Conservation (phyloP, 106 monocot species). For the Dioscorea alata region DNA sequence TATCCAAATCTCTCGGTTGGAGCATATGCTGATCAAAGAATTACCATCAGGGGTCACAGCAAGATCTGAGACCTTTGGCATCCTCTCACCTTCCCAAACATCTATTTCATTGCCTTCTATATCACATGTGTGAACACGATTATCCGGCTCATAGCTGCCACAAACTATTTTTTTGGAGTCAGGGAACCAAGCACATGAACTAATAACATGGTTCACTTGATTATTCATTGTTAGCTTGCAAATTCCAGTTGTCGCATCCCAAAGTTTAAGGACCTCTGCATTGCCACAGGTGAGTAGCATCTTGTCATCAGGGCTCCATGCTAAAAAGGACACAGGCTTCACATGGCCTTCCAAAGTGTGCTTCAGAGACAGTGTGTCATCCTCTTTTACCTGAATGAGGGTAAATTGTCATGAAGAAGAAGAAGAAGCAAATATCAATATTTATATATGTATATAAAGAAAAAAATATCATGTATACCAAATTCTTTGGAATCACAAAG, state of each 20-base stretch:
- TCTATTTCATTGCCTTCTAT: constrained; percentile 54
- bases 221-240: constrained; percentile 34
- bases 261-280: constrained; percentile 51
- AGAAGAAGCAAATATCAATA: too few relatives aligned
- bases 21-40: constrained; percentile 45
- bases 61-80: constrained; percentile 62
- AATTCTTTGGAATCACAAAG: too few relatives aligned
- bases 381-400: constrained; percentile 51
- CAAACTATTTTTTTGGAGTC: constrained; percentile 61
- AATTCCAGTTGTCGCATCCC: constrained; percentile 47
- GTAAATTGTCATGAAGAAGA: background rate
- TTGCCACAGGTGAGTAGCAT: constrained; percentile 73
- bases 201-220: constrained; percentile 24
- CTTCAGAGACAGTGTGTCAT: constrained; percentile 42
- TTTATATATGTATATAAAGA: too few relatives aligned
- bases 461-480: too few relatives aligned
- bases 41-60: constrained; percentile 60
- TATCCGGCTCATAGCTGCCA: constrained; percentile 51
- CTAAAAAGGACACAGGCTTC: constrained; percentile 56
- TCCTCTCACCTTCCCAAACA: constrained; percentile 68
- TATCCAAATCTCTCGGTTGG: constrained; percentile 52
- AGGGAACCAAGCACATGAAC: constrained; percentile 79
- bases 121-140: constrained; percentile 55
- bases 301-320: constrained; percentile 79
- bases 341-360: constrained; percentile 44